Base-by-base conservation (phyloP, 2,329 filamentous ascomycete genomes). In the Fusarium sp. region DNA sequence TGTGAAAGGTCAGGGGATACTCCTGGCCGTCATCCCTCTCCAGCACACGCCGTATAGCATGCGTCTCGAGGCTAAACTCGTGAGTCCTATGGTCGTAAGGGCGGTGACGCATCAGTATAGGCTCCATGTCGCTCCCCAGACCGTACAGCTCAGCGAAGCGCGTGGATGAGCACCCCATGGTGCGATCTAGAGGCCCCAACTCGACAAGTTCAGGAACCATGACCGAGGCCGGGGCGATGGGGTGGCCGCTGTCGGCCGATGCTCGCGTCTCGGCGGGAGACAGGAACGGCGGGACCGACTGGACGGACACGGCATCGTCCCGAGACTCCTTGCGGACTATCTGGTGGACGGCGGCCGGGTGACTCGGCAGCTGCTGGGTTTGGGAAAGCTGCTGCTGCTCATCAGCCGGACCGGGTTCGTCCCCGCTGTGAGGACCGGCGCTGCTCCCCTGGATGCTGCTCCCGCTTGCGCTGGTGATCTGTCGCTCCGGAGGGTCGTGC, bases 41-140 rank as follows among this genome's bases (percentile, higher is more conserved):
- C 5, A 89, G 80, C n/a, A 89, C 85, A 27, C 87, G 85, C 18
- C 87, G 82, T 77, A 92, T 92, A 80, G 91, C 92, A 54, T 92
- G 85, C 59, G 90, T 88, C 73, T 93, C 86, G 62, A 93, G 82
- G 27, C 86, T 85, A 63, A 80, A 80, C 67, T 81, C 80, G 60
- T 79, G 78, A 39, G 76, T 78, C 52, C 58, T 64, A 52, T 85
- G 84, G 20, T 91, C 90, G 77, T 92, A 88, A 5, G 89, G 88
- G 48, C 86, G 86, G 50, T 81, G 76, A 31, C 78, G 77, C 77
- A 82, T 82, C 57, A 82, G 69, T 27, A 82, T 81, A 20, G 80
- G 80, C 66, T 82, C 80, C 80, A 81, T 81, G 64, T 82, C 80
- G 67, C 80, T 82, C 9, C 80, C 79, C 5, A 82, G 74, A 16